Evolutionary conservation across 805 yeast genomes (phyloP), one percentile per base, ranked within the genome.

Genomic region (Nakazawaea ambrosiae): DNA sequence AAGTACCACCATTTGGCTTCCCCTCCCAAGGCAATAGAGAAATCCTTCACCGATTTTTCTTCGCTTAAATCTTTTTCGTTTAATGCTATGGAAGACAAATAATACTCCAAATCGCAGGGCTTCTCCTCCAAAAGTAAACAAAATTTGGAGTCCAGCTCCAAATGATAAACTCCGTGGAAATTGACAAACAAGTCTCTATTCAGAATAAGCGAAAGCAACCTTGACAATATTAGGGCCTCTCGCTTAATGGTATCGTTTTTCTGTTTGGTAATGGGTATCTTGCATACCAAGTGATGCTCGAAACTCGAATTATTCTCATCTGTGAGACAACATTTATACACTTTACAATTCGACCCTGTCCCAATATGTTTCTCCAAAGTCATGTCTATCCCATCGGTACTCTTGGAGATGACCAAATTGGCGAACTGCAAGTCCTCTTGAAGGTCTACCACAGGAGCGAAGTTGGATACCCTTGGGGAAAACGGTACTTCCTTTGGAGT

Each of bases 1-100:
- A 65, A 42, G 20, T 38, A 40, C 60, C 61, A 61, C 66, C 66
- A 65, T 10, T 22, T 7, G 10, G 7, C 10, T 10, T 22, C 10
- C 10, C 24, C 24, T 22, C 7, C 10, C 24, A 22, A 10, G 24
- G 10, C 10, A n/a, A n/a, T n/a, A n/a, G n/a, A n/a, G n/a, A n/a
- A n/a, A n/a, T n/a, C n/a, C n/a, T n/a, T n/a, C n/a, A n/a, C n/a
- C n/a, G n/a, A n/a, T n/a, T n/a, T n/a, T n/a, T n/a, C n/a, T n/a
- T n/a, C n/a, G n/a, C n/a, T n/a, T n/a, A n/a, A n/a, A n/a, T n/a
- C n/a, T n/a, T n/a, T n/a, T n/a, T 15, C 14, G 14, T 23, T 23
- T 9, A 22, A 22, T 22, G 24, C 24, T 10, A 10, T 22, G 10
- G 24, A 22, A n/a, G n/a, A n/a, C n/a, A n/a, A 51, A 36, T 44